These are phyloP conservation scores for Lantana camara DNA, from an alignment of 257 asterid species.

Conservation along the genomic window DNA sequence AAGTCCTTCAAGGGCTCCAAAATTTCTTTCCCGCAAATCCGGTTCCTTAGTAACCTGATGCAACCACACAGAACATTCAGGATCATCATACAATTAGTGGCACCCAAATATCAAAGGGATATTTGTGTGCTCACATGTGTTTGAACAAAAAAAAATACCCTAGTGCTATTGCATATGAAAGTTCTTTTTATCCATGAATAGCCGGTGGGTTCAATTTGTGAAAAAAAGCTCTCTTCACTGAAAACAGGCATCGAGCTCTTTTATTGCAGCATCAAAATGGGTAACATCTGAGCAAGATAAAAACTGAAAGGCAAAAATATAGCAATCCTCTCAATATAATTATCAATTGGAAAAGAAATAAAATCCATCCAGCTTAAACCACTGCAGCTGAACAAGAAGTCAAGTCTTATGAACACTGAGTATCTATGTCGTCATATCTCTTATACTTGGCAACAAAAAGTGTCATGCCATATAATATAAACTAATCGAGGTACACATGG, in stretches of 20 bases:
- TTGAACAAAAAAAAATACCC: too few species aligned
- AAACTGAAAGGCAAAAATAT: conserved; percentile 13
- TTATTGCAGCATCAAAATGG: too few species aligned
- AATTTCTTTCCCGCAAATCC: conserved; percentile 79
- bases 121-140: too few species aligned
- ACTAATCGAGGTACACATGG: not conserved
- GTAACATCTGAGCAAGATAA: not conserved
- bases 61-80: conserved; percentile 9
- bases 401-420: conserved; percentile 14
- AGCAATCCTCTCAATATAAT: not conserved
- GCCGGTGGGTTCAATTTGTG: not conserved
- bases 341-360: not conserved
- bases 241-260: not conserved
- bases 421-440: conserved; percentile 13
- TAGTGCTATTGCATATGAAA: too few species aligned
- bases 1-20: conserved; percentile 88
- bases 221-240: not conserved
- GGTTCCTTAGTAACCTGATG: conserved; percentile 73
- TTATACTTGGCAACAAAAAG: not conserved
- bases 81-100: too few species aligned
- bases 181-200: too few species aligned
- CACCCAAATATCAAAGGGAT: too few species aligned
- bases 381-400: not conserved
- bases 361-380: not conserved
- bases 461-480: not conserved